phyloP scores from a whole-genome alignment of 2,329 filamentous ascomycete genomes.

The Drechslera avenae region DNA sequence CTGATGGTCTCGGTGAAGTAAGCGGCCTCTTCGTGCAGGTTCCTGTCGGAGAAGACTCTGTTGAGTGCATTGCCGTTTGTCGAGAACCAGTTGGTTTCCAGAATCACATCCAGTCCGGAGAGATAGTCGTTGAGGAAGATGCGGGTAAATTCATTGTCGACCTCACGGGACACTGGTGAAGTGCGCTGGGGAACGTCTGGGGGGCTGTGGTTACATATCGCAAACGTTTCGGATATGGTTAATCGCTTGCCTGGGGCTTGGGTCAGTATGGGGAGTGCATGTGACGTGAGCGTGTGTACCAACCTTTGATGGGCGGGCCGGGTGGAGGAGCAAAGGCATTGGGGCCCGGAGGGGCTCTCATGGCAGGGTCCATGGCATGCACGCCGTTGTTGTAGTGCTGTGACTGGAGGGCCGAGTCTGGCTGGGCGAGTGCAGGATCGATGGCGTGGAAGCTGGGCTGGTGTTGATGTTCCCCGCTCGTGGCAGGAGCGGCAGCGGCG shows the following conservation, averaged over 20 bases:
- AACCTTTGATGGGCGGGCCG: conserved; percentile 38
- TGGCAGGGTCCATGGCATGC: conserved; percentile 40
- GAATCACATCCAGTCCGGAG: conserved; percentile 40
- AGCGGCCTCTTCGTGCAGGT: conserved; percentile 43
- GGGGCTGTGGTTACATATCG: conserved; percentile 43
- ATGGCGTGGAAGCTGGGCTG: conserved; percentile 65
- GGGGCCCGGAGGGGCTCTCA: conserved; percentile 33
- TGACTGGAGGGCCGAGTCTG: conserved; percentile 38
- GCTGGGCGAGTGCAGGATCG: conserved; percentile 66
- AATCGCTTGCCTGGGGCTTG: conserved; percentile 41
- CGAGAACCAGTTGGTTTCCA: conserved; percentile 83
- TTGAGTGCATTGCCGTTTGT: conserved; percentile 56
- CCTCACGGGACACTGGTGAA: conserved; percentile 33
- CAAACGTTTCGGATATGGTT: conserved; percentile 42
- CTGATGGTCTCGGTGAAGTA: conserved; percentile 44
- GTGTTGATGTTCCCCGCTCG: conserved; percentile 42
- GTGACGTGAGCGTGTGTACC: conserved; percentile 1
- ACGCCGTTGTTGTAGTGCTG: conserved; percentile 45
- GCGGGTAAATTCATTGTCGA: conserved; percentile 40
- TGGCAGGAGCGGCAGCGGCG: conserved; percentile 40
- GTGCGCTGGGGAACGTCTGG: conserved; percentile 42
- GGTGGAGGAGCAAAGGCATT: conserved; percentile 22
- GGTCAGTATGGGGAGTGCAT: conserved; percentile 8
- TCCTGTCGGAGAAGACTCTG: conserved; percentile 57
- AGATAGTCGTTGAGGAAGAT: conserved; percentile 46